Evolutionary conservation across 495 filamentous ascomycete genomes (phyloP).

Genomic region (Wilcoxina mikolae): DNA sequence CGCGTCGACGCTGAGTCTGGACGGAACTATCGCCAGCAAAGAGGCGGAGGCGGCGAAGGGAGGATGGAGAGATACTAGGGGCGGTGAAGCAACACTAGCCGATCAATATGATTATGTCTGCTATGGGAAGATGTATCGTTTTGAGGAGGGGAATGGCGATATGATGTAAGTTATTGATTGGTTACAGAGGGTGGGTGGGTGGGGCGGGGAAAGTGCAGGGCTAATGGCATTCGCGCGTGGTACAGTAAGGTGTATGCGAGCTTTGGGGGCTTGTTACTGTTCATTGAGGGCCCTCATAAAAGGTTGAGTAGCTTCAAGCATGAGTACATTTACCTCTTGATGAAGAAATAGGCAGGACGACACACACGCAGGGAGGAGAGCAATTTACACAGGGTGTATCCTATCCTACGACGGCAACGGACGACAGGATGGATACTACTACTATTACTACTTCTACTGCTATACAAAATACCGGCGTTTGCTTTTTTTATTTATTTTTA

Average conservation of each 20-base stretch:
- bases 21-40: constrained; percentile 49
- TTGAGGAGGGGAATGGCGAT: constrained; percentile 72
- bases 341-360: constrained; percentile 56
- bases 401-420: no score
- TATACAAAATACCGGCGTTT: no score
- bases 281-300: constrained; percentile 86
- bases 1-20: constrained; percentile 68
- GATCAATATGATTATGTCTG: constrained; percentile 96
- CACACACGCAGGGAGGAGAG: no score
- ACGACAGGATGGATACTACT: no score
- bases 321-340: constrained; percentile 81
- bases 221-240: background rate
- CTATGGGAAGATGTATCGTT: constrained; percentile 93
- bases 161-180: constrained; percentile 53
- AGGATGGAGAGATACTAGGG: constrained; percentile 59
- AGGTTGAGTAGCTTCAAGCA: constrained; percentile 80
- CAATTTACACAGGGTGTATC: no score
- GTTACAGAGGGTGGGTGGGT: background rate
- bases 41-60: constrained; percentile 41
- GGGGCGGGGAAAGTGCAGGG: constrained; percentile 1
- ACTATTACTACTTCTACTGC: no score
- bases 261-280: constrained; percentile 81
- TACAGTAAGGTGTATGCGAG: constrained; percentile 77
- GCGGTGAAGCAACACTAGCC: constrained; percentile 60
- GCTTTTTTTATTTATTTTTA: no score